These are phyloP conservation scores for Malassezia japonica DNA, from an alignment of 1,284 basidiomycete species.

Conservation along the genomic window DNA sequence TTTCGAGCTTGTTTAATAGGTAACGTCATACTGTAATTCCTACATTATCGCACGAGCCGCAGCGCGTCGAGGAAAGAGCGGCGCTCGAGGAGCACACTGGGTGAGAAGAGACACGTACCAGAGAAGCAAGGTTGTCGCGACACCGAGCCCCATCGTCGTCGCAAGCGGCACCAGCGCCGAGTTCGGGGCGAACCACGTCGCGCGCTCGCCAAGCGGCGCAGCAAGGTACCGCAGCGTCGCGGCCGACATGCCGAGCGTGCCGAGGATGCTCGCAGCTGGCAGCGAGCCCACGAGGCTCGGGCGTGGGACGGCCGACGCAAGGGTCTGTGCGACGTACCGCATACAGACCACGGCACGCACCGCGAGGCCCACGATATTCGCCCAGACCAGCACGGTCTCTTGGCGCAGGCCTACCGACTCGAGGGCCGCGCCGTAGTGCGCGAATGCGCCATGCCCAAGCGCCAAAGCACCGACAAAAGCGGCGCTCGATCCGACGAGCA, in stretches of 20 bases:
- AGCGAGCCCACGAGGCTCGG: neutral
- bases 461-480: conserved; percentile 23
- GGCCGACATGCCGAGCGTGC: neutral
- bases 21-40: too few relatives aligned
- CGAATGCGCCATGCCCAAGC: neutral
- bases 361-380: conserved; percentile 5
- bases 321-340: neutral
- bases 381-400: conserved; percentile 7
- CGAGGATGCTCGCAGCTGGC: neutral
- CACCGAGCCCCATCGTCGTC: neutral
- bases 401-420: neutral
- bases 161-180: neutral
- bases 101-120: neutral
- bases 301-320: neutral
- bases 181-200: neutral
- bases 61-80: neutral
- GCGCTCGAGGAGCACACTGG: neutral
- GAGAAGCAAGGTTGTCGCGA: neutral
- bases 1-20: neutral
- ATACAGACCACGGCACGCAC: conserved; percentile 7
- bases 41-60: neutral
- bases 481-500: conserved; percentile 27
- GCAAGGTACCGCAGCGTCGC: neutral
- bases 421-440: neutral
- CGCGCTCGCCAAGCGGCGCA: neutral